These are phyloP conservation scores for Salix arbutifolia DNA, from an alignment of 345 rosid genomes.

Conservation along the genomic window DNA sequence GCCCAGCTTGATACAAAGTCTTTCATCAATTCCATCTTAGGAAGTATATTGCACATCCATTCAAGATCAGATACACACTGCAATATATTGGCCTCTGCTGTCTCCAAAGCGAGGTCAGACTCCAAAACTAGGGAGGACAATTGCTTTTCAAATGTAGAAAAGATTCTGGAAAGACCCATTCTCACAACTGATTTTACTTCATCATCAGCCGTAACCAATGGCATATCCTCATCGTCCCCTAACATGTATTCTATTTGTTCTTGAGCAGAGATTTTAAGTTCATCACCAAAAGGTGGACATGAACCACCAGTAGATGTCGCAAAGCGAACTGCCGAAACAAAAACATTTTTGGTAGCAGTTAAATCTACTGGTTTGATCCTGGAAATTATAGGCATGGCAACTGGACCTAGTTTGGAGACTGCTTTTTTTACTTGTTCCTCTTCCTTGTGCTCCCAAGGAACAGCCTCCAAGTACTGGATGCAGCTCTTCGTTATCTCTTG, in stretches of 20 bases:
- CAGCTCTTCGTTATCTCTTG: conserved; percentile 43
- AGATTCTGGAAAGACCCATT: conserved; percentile 49
- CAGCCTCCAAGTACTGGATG: conserved; percentile 49
- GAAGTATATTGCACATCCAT: conserved; percentile 78
- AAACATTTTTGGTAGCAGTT: conserved; percentile 52
- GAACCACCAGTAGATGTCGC: conserved; percentile 59
- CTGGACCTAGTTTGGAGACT: conserved; percentile 35
- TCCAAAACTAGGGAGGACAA: conserved; percentile 46
- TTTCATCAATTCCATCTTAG: conserved; percentile 71
- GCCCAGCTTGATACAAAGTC: conserved; percentile 73
- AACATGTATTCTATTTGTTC: conserved; percentile 92
- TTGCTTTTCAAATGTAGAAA: conserved; percentile 47
- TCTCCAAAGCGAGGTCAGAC: conserved; percentile 27
- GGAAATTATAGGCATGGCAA: conserved; percentile 53
- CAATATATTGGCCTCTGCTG: conserved; percentile 36
- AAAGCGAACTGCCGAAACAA: conserved; percentile 69
- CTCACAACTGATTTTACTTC: conserved; percentile 63
- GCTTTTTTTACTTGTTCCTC: conserved; percentile 47
- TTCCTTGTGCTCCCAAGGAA: conserved; percentile 53
- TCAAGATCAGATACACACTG: conserved; percentile 52
- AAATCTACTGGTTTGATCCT: conserved; percentile 50
- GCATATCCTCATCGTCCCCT: conserved; percentile 55
- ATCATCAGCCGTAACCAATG: conserved; percentile 50
- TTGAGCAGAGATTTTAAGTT: conserved; percentile 79
- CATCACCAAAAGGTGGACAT: conserved; percentile 51